These are phyloP conservation scores for Roridomyces roridus DNA, from an alignment of 768 basidiomycete species.

Conservation along the genomic window DNA sequence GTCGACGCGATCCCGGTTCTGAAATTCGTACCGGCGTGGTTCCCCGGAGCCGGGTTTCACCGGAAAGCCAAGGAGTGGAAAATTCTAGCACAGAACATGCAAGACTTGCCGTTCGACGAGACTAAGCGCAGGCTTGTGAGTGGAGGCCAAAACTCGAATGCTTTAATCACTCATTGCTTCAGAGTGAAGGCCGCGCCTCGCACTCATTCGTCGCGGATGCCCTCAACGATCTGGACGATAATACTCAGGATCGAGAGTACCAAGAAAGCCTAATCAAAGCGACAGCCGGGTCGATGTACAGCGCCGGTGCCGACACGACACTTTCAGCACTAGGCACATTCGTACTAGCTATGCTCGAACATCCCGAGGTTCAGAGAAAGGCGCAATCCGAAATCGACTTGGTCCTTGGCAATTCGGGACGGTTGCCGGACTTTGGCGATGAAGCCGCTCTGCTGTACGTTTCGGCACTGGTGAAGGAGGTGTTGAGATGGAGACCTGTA, in stretches of 20 bases:
- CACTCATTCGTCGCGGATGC: background rate
- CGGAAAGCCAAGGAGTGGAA: slow-evolving; percentile 41
- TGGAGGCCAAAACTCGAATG: too few relatives aligned
- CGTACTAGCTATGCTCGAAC: slow-evolving; percentile 41
- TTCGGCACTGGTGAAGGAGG: slow-evolving; percentile 43
- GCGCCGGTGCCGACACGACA: slow-evolving; percentile 41
- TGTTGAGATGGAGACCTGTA: slow-evolving; percentile 39
- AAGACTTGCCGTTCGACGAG: slow-evolving; percentile 43
- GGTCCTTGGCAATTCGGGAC: slow-evolving; percentile 34
- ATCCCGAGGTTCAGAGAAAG: slow-evolving; percentile 40
- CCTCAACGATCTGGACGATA: background rate
- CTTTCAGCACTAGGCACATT: slow-evolving; percentile 40
- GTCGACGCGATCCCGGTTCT: slow-evolving; percentile 26
- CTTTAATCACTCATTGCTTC: slow-evolving; percentile 13
- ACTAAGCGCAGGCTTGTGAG: slow-evolving; percentile 40
- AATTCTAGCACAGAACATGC: slow-evolving; percentile 38
- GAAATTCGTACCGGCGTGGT: slow-evolving; percentile 40
- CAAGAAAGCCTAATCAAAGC: slow-evolving; percentile 5
- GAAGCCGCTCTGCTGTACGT: slow-evolving; percentile 38
- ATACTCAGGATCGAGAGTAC: background rate
- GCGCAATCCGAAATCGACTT: slow-evolving; percentile 47
- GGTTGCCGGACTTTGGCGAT: slow-evolving; percentile 42
- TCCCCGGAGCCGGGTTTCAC: slow-evolving; percentile 54
- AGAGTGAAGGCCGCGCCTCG: slow-evolving; percentile 15
- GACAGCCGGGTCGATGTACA: background rate